Evolutionary conservation across 2,329 filamentous ascomycete species (phyloP), one percentile per base, ranked within the genome.

Genomic region (Exophiala phaeomuriformis): DNA sequence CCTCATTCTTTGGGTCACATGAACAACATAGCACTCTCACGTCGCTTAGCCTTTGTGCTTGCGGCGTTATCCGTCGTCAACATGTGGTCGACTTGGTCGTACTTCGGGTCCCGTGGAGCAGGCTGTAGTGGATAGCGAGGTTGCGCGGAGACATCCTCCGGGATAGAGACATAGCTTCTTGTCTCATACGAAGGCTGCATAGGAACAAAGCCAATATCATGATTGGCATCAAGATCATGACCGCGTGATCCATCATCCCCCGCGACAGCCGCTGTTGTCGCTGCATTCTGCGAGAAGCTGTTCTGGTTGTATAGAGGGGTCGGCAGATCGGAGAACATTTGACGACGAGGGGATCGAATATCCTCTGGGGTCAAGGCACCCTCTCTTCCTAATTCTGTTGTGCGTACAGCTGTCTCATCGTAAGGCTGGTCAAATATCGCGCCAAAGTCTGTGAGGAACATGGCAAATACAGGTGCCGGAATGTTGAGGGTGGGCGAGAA

Each of bases 401-500:
- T 55, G 2, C 29, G 52, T 7, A 52, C 33, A 2, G 47, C 48
- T 1, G 52, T 49, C 28, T 43, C 8, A 8, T 57, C 61, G 85
- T 64, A 33, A 0, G 86, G 79, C 12, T 81, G 75, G 19, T 86
- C 85, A 66, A 97, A 98, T 45, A 98, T 91, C 40, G 79, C 80
- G 58, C 86, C 80, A 66, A 89, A 96, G 65, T 97, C 90, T 60
- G 93, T 90, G 53, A 98, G 77, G 69, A 98, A 93, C 69, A 94
- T 80, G 2, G 90, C 90, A 68, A 98, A 96, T 7, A 98, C 85
- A 0, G 91, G 90, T 0, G 90, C 90, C 0, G 93, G 91, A 41
- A 98, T 95, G 68, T 97, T 97, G 50, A 98, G 78, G 0, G 93
- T 97, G 0, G 93, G 93, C 10, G 93, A 95, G 69, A 98, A 98